Conservation (phyloP, 192 early-diverging fungal genomes). For the Thamnidium elegans region DNA sequence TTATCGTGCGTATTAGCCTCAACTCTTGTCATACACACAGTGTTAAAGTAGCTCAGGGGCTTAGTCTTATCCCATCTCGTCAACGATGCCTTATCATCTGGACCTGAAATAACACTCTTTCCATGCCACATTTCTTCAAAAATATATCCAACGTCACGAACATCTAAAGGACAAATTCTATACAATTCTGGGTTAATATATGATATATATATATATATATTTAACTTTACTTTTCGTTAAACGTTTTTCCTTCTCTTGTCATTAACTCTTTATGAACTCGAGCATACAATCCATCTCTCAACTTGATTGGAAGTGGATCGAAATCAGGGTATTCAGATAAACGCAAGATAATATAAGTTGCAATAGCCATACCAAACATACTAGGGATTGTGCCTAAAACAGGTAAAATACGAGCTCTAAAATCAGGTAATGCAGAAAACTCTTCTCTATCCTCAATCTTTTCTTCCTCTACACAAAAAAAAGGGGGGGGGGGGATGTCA, state of each 20-base stretch:
- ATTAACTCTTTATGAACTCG: constrained; percentile 74
- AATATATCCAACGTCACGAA: constrained; percentile 78
- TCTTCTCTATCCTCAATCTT: constrained; percentile 82
- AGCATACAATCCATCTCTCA: constrained; percentile 69
- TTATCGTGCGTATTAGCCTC: constrained; percentile 70
- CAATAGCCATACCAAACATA: constrained; percentile 92
- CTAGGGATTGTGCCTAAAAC: constrained; percentile 87
- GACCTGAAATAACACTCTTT: constrained; percentile 71
- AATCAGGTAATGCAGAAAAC: constrained; percentile 90
- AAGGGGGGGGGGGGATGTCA: not conserved
- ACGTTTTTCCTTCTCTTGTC: constrained; percentile 45
- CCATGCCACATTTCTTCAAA: constrained; percentile 90
- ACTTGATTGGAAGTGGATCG: constrained; percentile 73
- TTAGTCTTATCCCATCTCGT: constrained; percentile 71
- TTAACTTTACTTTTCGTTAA: constrained; percentile 41
- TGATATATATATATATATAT: too few species aligned
- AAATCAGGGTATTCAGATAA: constrained; percentile 51
- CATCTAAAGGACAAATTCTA: constrained; percentile 52
- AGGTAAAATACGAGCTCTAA: constrained; percentile 81
- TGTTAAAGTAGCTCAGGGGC: constrained; percentile 70
- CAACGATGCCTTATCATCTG: constrained; percentile 69
- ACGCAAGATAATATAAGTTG: constrained; percentile 75
- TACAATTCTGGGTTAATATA: not conserved
- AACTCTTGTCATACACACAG: constrained; percentile 78
- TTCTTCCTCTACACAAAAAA: constrained; percentile 57